Evolutionary conservation across 225 moss, liverwort and hornwort species (phyloP).

Genomic region (Polytrichum commune): DNA sequence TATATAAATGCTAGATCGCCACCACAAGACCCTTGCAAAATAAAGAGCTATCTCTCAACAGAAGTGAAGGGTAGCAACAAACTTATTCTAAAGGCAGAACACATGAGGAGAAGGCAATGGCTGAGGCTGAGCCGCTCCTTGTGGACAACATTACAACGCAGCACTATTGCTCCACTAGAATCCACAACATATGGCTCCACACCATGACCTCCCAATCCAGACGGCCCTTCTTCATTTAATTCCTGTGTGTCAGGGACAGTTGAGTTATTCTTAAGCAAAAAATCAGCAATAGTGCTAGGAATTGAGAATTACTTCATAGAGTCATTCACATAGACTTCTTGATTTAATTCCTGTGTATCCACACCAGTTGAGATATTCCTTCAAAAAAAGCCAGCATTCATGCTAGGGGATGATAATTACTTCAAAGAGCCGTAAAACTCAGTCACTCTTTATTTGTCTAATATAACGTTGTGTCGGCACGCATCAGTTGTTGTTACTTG

Average conservation of each 20-base stretch:
- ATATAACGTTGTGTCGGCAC: no score
- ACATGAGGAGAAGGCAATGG: constrained; percentile 89
- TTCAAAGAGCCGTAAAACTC: no score
- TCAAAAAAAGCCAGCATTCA: no score
- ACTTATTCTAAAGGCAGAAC: constrained; percentile 86
- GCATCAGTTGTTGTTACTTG: no score
- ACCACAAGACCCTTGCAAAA: no score
- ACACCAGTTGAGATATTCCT: no score
- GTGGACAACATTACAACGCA: constrained; percentile 81
- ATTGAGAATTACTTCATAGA: no score
- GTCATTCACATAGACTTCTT: constrained; percentile 37
- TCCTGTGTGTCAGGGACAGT: constrained; percentile 42
- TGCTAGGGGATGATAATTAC: no score
- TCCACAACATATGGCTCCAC: constrained; percentile 94
- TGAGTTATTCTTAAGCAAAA: no score
- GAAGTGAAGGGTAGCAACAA: constrained; percentile 22
- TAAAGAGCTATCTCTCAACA: constrained; percentile 3
- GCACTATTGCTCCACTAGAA: constrained; percentile 77
- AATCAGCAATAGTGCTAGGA: no score
- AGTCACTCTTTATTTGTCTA: no score
- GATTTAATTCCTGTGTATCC: constrained; percentile 31
- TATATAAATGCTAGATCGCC: no score
- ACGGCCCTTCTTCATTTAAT: constrained; percentile 88
- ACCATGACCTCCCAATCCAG: constrained; percentile 91
- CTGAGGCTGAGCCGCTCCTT: constrained; percentile 90